Base-by-base conservation (phyloP, 164 flowering plant species). In the Vitis rupestris region DNA sequence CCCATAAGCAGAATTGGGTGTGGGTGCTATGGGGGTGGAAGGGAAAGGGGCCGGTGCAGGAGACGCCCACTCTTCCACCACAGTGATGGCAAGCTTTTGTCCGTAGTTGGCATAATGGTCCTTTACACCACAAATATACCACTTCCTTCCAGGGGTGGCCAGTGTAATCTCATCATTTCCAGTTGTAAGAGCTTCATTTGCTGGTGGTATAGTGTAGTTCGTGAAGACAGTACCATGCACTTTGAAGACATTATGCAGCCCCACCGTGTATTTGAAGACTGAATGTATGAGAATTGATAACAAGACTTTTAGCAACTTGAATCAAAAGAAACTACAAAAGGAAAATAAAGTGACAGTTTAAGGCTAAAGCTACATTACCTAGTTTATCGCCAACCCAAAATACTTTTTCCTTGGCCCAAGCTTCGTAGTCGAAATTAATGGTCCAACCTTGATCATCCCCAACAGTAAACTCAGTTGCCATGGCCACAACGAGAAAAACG, bases 401-500 rank as follows among this genome's bases (percentile, higher is more conserved):
- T 31, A 31, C 37, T 31, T 31, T 31, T 4, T 50, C 63, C 9
- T 52, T 14, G 8, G 76, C 76, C 76, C 76, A 74, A 6, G 47
- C 30, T 54, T 30, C 10, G 50, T 74, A 74, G 44, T 74, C 62
- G 17, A 74, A 68, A 50, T 68, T 59, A 13, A 12, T 47, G 54
- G 64, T 64, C 76, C 69, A 74, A 7, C 76, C 76, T 1, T 48
- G 53, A 16, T 68, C 68, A 37, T 74, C 76, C 55, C 76, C 72
- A 16, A 68, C 76, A 1, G 63, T 27, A 51, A 31, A 49, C 2
- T 73, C 67, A 4, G 63, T 63, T 8, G 75, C 75, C 52, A 61
- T 10, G 57, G 65, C 64, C 6, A 31, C 44, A 31, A 6, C 44
- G 44, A 1, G 44, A 31, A 31, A 6, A 31, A 3, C 44, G 3